phyloP scores from a whole-genome alignment of 139 green algal genomes.

The Haematococcus lacustris region DNA sequence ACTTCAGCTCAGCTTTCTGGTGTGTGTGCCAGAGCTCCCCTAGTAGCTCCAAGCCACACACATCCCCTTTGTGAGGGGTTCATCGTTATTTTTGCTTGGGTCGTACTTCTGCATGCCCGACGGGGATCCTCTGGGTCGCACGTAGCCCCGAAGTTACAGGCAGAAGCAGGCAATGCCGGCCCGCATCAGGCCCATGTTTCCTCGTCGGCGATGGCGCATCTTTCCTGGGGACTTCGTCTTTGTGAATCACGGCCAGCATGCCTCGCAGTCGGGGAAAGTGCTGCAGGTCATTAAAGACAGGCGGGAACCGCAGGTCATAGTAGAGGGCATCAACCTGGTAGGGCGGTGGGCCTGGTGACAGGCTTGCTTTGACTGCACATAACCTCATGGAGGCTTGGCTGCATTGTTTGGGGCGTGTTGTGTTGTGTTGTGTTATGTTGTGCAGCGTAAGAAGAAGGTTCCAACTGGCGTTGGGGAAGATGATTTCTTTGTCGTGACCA shows the following conservation, averaged over 20 bases:
- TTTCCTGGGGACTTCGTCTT: constrained; percentile 31
- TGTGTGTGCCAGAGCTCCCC: neutral
- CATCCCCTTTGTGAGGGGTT: too few relatives aligned
- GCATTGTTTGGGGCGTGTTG: neutral
- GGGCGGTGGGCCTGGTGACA: neutral
- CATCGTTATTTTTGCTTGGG: too few relatives aligned
- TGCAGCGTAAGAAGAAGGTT: constrained; percentile 35
- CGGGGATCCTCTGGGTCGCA: too few relatives aligned
- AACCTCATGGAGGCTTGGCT: neutral
- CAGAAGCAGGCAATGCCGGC: too few relatives aligned
- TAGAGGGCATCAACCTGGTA: constrained; percentile 49
- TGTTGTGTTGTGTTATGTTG: neutral
- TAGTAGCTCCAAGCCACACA: constrained; percentile 8
- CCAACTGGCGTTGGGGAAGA: neutral
- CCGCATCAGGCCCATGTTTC: constrained; percentile 44
- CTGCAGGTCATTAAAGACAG: constrained; percentile 35
- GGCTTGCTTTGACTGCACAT: neutral
- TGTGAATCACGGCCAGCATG: constrained; percentile 16
- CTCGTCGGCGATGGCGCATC: constrained; percentile 27
- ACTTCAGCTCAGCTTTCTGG: neutral
- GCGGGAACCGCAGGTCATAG: constrained; percentile 30
- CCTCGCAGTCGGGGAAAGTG: constrained; percentile 31
- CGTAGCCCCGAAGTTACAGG: too few relatives aligned
- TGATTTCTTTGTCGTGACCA: constrained; percentile 33
- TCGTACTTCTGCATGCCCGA: too few relatives aligned